Conservation (phyloP, 352 stramenopile species). For the Phytophthora cryptogea region DNA sequence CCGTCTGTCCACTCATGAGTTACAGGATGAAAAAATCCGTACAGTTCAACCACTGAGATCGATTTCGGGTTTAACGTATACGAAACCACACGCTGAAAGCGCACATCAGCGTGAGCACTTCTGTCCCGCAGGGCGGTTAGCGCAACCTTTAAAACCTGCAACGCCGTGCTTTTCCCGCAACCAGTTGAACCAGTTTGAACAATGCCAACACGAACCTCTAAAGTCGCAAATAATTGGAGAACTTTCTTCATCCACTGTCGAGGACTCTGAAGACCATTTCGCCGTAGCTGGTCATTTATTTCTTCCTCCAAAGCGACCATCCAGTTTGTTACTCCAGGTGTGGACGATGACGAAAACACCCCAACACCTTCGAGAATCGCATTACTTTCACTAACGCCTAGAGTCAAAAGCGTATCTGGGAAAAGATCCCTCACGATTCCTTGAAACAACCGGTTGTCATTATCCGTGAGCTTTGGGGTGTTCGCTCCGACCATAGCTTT, state of each 20-base stretch:
- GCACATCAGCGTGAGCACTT: slow-evolving; percentile 47
- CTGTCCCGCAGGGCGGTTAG: slow-evolving; percentile 55
- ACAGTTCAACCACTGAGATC: slow-evolving; percentile 81
- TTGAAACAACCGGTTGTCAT: slow-evolving; percentile 89
- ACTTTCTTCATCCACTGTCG: slow-evolving; percentile 86
- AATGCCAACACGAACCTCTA: slow-evolving; percentile 91
- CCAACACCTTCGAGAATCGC: slow-evolving; percentile 27
- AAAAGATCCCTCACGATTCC: slow-evolving; percentile 91
- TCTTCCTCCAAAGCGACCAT: slow-evolving; percentile 68
- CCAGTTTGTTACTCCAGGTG: slow-evolving; percentile 27
- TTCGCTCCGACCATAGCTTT: slow-evolving; percentile 94
- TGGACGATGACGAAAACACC: slow-evolving; percentile 9
- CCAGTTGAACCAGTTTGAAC: slow-evolving; percentile 78
- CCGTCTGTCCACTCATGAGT: slow-evolving; percentile 87
- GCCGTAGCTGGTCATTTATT: slow-evolving; percentile 72
- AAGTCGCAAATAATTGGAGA: slow-evolving; percentile 91
- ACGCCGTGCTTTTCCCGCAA: slow-evolving; percentile 71
- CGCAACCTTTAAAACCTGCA: slow-evolving; percentile 50
- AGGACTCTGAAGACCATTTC: slow-evolving; percentile 62
- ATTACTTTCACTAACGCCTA: slow-evolving; percentile 19
- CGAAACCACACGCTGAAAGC: slow-evolving; percentile 63
- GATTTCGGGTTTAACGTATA: slow-evolving; percentile 82
- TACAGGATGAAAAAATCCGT: slow-evolving; percentile 84
- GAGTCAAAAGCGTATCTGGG: slow-evolving; percentile 41
- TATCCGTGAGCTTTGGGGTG: slow-evolving; percentile 89